A percentile compares a stretch with the other conserved stretches of the same genome.
These are phyloP conservation scores for Penicillium psychrosexuale DNA, from an alignment of 2,329 filamentous ascomycete genomes.

Conservation along the genomic window DNA sequence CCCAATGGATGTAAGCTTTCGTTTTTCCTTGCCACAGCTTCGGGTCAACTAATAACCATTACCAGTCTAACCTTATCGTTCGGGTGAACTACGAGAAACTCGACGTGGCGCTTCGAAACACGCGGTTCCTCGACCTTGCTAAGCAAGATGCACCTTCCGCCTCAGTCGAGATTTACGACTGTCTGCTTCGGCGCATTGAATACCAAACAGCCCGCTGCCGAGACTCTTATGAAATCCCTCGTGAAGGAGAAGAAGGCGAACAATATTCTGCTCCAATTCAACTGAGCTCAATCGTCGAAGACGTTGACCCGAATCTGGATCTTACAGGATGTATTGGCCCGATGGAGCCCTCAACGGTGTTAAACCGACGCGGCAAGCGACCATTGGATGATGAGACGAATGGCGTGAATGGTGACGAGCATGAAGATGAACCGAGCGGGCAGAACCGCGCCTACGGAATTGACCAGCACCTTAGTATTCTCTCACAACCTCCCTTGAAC, in stretches of 20 bases:
- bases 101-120: conserved; percentile 75
- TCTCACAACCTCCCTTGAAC: conserved; percentile 41
- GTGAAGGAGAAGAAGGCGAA: conserved; percentile 43
- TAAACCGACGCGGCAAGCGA: conserved; percentile 33
- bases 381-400: conserved; percentile 25
- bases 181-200: conserved; percentile 69
- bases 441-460: conserved; percentile 34
- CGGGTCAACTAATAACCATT: conserved; percentile 12
- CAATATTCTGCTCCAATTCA: conserved; percentile 38
- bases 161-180: conserved; percentile 74
- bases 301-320: conserved; percentile 39
- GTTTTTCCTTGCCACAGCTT: conserved; percentile 1
- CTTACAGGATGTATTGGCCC: conserved; percentile 38
- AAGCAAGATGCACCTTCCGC: conserved; percentile 67
- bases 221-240: conserved; percentile 36
- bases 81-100: conserved; percentile 84
- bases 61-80: conserved; percentile 67
- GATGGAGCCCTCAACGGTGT: conserved; percentile 23
- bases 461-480: conserved; percentile 49
- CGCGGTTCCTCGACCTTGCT: conserved; percentile 70
- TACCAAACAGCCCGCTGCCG: conserved; percentile 66
- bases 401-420: conserved; percentile 45
- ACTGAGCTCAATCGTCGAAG: conserved; percentile 34
- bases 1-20: conserved; percentile 38
- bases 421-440: conserved; percentile 38